phyloP scores from a whole-genome alignment of 768 basidiomycete genomes.

The Suillus tomentosus region DNA sequence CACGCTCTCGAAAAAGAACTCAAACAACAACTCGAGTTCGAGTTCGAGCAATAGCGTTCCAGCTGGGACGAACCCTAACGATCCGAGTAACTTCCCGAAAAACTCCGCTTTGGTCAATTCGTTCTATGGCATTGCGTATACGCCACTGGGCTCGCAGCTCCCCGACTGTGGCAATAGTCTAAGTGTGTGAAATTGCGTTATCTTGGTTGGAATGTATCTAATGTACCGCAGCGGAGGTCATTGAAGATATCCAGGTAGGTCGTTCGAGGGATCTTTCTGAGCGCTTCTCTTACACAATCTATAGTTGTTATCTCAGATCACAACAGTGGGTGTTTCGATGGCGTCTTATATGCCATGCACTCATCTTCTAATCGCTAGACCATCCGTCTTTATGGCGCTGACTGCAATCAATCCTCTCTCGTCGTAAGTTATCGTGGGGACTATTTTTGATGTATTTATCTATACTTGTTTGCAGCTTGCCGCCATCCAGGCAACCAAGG shows the following conservation, averaged over 20 bases:
- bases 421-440: conserved; percentile 47
- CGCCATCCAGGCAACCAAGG: conserved; percentile 88
- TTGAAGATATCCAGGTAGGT: conserved; percentile 70
- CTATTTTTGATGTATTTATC: not conserved
- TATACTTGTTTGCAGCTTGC: conserved; percentile 52
- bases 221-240: conserved; percentile 47
- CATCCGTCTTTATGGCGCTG: conserved; percentile 83
- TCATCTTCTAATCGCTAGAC: conserved; percentile 37
- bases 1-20: conserved; percentile 54
- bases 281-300: conserved; percentile 14
- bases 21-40: conserved; percentile 31
- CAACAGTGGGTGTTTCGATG: conserved; percentile 42
- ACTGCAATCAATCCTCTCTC: conserved; percentile 81
- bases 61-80: conserved; percentile 47
- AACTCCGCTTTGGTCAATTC: conserved; percentile 67
- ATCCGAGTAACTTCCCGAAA: conserved; percentile 79
- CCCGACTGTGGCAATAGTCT: conserved; percentile 65
- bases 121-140: conserved; percentile 90
- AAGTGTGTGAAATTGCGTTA: conserved; percentile 28
- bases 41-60: conserved; percentile 20
- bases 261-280: conserved; percentile 8
- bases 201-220: conserved; percentile 5
- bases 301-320: conserved; percentile 84
- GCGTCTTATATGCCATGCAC: not conserved
- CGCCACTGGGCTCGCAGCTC: conserved; percentile 70